Percentiles rank a stretch among this genome's conserved stretches.
phyloP scores from a whole-genome alignment of 2,329 filamentous ascomycete genomes.

The Camptophora hylomeconis region DNA sequence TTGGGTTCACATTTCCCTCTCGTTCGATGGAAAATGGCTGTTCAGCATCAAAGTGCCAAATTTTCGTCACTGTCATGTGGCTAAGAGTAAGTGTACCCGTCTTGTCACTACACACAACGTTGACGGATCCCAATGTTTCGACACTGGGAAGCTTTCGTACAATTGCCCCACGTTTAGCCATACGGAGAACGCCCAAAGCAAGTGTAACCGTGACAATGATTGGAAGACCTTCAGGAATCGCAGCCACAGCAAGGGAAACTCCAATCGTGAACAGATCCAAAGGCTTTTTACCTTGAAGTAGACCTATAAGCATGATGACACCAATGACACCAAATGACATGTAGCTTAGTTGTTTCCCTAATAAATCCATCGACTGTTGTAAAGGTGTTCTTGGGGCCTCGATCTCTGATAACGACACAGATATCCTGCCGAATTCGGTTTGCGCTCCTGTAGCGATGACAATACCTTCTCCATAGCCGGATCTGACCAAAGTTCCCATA shows the following conservation, averaged over 20 bases:
- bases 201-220: conserved; percentile 98
- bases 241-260: conserved; percentile 88
- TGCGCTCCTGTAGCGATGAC: conserved; percentile 92
- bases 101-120: conserved; percentile 98
- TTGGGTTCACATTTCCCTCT: conserved; percentile 45
- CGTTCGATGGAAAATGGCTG: conserved; percentile 44
- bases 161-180: conserved; percentile 91
- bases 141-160: conserved; percentile 93
- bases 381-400: conserved; percentile 89
- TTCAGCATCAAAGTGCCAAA: conserved; percentile 78
- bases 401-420: conserved; percentile 83
- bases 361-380: conserved; percentile 92
- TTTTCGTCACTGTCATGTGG: conserved; percentile 93
- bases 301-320: conserved; percentile 80
- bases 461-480: conserved; percentile 86
- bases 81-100: conserved; percentile 94
- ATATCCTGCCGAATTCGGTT: conserved; percentile 94
- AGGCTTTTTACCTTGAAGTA: conserved; percentile 76
- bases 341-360: conserved; percentile 91
- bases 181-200: conserved; percentile 84
- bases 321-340: conserved; percentile 92
- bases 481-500: conserved; percentile 93
- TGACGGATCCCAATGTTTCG: conserved; percentile 94
- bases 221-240: conserved; percentile 90
- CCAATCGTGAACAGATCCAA: conserved; percentile 97